Evolutionary conservation across 2,329 filamentous ascomycete genomes (phyloP).

Genomic region (Simplicillium sp.): DNA sequence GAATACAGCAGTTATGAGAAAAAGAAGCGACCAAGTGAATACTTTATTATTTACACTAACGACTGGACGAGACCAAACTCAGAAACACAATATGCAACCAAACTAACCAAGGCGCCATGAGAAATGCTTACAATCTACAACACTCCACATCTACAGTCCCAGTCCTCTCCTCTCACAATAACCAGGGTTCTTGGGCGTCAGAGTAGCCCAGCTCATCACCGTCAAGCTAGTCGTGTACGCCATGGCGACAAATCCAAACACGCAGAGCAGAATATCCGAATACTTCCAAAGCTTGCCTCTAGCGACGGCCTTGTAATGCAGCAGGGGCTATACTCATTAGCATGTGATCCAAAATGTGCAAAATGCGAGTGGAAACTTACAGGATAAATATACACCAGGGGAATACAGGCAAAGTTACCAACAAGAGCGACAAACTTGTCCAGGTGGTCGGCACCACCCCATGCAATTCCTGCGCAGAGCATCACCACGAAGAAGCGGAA

Average conservation of each 20-base stretch:
- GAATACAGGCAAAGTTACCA: conserved; percentile 95
- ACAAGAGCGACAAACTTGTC: conserved; percentile 97
- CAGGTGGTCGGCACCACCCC: conserved; percentile 83
- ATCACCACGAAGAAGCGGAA: conserved; percentile 92
- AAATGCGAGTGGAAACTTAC: conserved; percentile 46
- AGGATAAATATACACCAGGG: conserved; percentile 93
- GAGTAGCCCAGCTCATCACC: conserved; percentile 72
- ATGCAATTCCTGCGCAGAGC: conserved; percentile 78
- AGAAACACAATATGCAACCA: too few relatives aligned
- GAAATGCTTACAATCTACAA: too few relatives aligned
- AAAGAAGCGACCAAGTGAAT: too few relatives aligned
- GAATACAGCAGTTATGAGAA: too few relatives aligned
- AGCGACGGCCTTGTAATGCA: conserved; percentile 78
- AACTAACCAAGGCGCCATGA: too few relatives aligned
- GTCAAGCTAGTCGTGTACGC: conserved; percentile 85
- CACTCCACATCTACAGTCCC: too few relatives aligned
- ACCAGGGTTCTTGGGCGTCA: conserved; percentile 36
- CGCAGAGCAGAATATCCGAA: conserved; percentile 65
- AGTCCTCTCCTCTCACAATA: conserved; percentile 39
- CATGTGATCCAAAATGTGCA: neutral
- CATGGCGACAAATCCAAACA: conserved; percentile 83
- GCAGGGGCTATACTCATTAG: conserved; percentile 59
- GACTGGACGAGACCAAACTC: too few relatives aligned
- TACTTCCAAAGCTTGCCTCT: conserved; percentile 56
- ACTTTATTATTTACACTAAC: too few relatives aligned